A percentile compares a stretch with the other conserved stretches of the same genome.
These are phyloP conservation scores for Smallanthus sonchifolius DNA, from an alignment of 129 eudicot species.

Conservation along the genomic window DNA sequence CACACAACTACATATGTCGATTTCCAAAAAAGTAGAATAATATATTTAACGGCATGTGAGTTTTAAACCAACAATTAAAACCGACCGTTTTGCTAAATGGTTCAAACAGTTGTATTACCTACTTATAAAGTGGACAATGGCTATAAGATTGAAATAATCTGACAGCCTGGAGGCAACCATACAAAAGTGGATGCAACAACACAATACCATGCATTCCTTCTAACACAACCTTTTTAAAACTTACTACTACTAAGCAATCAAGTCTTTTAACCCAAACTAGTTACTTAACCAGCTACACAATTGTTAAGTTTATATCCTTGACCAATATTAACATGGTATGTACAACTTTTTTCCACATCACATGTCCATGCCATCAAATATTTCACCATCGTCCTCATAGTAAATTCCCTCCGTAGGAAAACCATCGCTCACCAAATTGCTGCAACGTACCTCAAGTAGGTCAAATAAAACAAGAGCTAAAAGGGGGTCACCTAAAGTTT, in stretches of 20 bases:
- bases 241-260: conserved; percentile 6
- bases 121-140: no score
- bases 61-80: no score
- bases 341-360: conserved; percentile 28
- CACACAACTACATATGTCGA: no score
- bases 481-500: background rate
- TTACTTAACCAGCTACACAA: conserved; percentile 12
- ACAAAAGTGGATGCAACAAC: conserved; percentile 15
- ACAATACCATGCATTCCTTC: conserved; percentile 21
- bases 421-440: conserved; percentile 72
- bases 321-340: conserved; percentile 40
- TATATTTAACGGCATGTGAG: no score
- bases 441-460: conserved; percentile 13
- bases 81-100: no score
- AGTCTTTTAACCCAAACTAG: background rate
- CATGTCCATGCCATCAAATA: conserved; percentile 89
- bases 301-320: conserved; percentile 21
- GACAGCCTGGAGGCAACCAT: no score
- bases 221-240: conserved; percentile 6
- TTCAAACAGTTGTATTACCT: no score
- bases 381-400: conserved; percentile 61
- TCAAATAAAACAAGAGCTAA: background rate
- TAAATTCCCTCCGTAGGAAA: conserved; percentile 38
- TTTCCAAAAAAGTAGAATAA: no score
- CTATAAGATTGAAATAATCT: no score